Evolutionary conservation across 2,329 filamentous ascomycete genomes (phyloP).

Genomic region (Sarocladium brachiariae): DNA sequence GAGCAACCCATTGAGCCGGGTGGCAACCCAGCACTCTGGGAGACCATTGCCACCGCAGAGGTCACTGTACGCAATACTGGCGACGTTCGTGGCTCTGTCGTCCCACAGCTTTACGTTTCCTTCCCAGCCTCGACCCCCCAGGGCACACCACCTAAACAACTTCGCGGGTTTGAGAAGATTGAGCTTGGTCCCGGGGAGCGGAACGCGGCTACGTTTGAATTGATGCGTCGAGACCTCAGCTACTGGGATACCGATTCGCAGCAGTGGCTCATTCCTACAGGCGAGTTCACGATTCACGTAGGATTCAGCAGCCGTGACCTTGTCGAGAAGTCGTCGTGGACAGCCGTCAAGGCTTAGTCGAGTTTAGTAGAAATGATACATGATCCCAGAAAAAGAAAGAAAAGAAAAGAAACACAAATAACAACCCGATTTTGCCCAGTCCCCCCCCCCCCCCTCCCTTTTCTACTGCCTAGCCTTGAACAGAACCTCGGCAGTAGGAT

Average conservation of each 20-base stretch:
- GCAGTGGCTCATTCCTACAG: constrained; percentile 46
- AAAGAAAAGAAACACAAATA: too few relatives aligned
- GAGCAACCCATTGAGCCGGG: constrained; percentile 35
- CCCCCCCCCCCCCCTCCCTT: too few relatives aligned
- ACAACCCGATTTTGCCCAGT: too few relatives aligned
- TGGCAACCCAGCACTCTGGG: constrained; percentile 50
- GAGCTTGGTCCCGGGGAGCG: constrained; percentile 41
- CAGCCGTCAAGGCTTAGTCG: neutral
- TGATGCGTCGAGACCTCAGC: constrained; percentile 57
- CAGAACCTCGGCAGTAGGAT: neutral
- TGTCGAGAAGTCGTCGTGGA: neutral
- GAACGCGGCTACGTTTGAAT: constrained; percentile 40
- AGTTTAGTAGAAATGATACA: too few relatives aligned
- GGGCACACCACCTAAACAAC: constrained; percentile 52
- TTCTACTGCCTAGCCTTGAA: neutral
- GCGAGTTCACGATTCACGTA: constrained; percentile 19
- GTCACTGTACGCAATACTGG: constrained; percentile 44
- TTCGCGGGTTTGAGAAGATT: constrained; percentile 62
- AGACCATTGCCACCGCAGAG: constrained; percentile 31
- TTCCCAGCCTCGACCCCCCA: constrained; percentile 21
- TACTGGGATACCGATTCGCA: constrained; percentile 56
- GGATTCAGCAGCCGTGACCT: constrained; percentile 13
- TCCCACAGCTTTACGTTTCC: constrained; percentile 29
- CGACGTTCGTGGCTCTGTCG: constrained; percentile 23
- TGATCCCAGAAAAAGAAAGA: too few relatives aligned